Percentiles rank a stretch among this genome's conserved stretches.
These are phyloP conservation scores for Chaetomium fimeti DNA, from an alignment of 495 filamentous ascomycete genomes.

Conservation along the genomic window DNA sequence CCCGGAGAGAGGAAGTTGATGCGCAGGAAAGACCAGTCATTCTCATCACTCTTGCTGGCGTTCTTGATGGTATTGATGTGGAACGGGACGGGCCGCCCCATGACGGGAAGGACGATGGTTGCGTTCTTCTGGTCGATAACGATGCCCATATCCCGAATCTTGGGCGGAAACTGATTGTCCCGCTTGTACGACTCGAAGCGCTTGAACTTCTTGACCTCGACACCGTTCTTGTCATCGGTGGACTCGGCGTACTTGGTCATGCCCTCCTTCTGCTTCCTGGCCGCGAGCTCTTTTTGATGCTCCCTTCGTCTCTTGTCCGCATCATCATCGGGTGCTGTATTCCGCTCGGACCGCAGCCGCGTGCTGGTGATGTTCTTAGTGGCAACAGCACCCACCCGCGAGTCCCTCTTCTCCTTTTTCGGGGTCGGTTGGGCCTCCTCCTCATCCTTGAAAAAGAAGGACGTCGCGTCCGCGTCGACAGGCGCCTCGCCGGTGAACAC, in stretches of 20 bases:
- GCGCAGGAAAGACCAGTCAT: slow-evolving; percentile 86
- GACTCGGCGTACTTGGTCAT: slow-evolving; percentile 75
- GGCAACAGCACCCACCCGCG: slow-evolving; percentile 76
- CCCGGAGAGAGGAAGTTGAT: slow-evolving; percentile 98
- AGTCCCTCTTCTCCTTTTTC: slow-evolving; percentile 80
- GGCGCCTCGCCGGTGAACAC: slow-evolving; percentile 93
- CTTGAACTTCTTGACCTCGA: slow-evolving; percentile 93
- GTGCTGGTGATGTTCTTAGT: slow-evolving; percentile 92
- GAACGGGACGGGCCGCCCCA: slow-evolving; percentile 96
- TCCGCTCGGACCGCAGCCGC: slow-evolving; percentile 85
- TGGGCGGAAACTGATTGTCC: slow-evolving; percentile 86
- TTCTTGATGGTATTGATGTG: slow-evolving; percentile 99
- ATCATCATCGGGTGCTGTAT: slow-evolving; percentile 81
- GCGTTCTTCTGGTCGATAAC: slow-evolving; percentile 86
- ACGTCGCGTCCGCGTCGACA: slow-evolving; percentile 83
- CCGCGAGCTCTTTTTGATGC: slow-evolving; percentile 87
- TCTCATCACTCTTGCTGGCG: slow-evolving; percentile 90
- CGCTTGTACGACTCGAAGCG: slow-evolving; percentile 98
- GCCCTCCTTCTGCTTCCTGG: slow-evolving; percentile 86
- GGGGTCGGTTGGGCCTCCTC: slow-evolving; percentile 64
- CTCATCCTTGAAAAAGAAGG: slow-evolving; percentile 96
- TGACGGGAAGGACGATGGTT: slow-evolving; percentile 90
- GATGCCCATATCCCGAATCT: slow-evolving; percentile 79
- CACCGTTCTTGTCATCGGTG: slow-evolving; percentile 82
- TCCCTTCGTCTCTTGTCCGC: slow-evolving; percentile 82